Conservation (phyloP, 2,329 filamentous ascomycete species). For the Fusarium armeniacum region DNA sequence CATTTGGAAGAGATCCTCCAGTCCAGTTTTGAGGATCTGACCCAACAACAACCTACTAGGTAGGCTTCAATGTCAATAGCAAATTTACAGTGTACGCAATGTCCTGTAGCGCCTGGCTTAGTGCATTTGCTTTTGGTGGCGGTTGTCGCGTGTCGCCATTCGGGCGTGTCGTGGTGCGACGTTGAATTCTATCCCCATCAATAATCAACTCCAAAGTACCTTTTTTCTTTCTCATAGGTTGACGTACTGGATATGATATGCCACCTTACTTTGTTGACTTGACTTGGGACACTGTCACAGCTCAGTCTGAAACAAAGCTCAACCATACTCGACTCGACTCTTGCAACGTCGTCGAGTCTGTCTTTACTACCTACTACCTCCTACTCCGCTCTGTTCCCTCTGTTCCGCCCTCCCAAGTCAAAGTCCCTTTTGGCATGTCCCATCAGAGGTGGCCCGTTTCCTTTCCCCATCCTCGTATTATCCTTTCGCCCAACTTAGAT, state of each 20-base stretch:
- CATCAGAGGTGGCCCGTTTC: slow-evolving; percentile 37
- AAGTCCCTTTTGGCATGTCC: slow-evolving; percentile 36
- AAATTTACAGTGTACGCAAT: slow-evolving; percentile 2
- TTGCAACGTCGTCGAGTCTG: slow-evolving; percentile 17
- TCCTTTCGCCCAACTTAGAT: slow-evolving; percentile 37
- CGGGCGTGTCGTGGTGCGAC: slow-evolving; percentile 42
- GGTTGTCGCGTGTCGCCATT: slow-evolving; percentile 41
- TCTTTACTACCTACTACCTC: neutral
- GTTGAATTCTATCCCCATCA: slow-evolving; percentile 39
- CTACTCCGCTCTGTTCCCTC: slow-evolving; percentile 24
- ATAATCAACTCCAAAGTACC: slow-evolving; percentile 12
- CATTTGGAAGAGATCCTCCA: slow-evolving; percentile 40
- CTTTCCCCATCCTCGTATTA: slow-evolving; percentile 29
- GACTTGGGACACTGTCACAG: slow-evolving; percentile 2
- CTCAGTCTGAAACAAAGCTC: neutral
- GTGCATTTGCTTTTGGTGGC: slow-evolving; percentile 26
- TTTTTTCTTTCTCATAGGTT: neutral
- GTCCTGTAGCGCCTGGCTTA: slow-evolving; percentile 21
- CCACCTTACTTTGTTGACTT: slow-evolving; percentile 22
- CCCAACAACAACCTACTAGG: slow-evolving; percentile 21
- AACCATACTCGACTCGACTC: neutral
- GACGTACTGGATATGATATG: slow-evolving; percentile 21
- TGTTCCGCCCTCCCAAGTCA: slow-evolving; percentile 8
- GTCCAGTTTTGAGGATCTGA: slow-evolving; percentile 32
- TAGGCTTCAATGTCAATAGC: slow-evolving; percentile 9